phyloP scores from a whole-genome alignment of 1,284 basidiomycete genomes.

The Trametes polyzona region DNA sequence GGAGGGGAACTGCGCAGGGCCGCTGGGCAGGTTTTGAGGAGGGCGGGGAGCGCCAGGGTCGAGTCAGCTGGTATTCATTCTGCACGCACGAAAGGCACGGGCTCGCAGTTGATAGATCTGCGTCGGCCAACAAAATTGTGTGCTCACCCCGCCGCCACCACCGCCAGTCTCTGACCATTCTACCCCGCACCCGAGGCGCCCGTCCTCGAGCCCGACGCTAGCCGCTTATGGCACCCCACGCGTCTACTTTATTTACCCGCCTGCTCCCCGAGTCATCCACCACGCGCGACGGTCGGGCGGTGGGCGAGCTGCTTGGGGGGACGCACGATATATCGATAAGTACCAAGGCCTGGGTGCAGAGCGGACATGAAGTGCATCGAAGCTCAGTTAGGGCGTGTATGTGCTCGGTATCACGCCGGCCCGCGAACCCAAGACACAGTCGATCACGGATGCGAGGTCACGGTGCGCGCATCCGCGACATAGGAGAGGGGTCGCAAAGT shows the following conservation, averaged over 20 bases:
- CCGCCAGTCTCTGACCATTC: background rate
- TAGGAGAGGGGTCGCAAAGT: too few species aligned
- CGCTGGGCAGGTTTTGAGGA: background rate
- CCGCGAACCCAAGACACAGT: too few species aligned
- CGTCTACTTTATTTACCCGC: background rate
- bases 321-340: too few species aligned
- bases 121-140: background rate
- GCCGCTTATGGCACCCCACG: constrained; percentile 1
- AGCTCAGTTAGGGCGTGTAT: too few species aligned
- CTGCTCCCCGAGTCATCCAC: background rate
- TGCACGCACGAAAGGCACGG: background rate
- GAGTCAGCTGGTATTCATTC: constrained; percentile 16
- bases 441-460: too few species aligned
- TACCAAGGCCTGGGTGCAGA: too few species aligned
- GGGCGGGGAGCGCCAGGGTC: constrained; percentile 6
- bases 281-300: background rate
- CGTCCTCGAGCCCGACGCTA: background rate
- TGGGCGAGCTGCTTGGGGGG: background rate
- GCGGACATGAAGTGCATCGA: too few species aligned
- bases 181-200: constrained; percentile 1
- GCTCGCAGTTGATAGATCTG: background rate
- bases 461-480: too few species aligned
- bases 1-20: background rate
- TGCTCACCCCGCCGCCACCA: background rate
- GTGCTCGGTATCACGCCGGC: too few species aligned